Conservation (phyloP, 1,284 basidiomycete species). For the Taiwanofungus camphoratus region DNA sequence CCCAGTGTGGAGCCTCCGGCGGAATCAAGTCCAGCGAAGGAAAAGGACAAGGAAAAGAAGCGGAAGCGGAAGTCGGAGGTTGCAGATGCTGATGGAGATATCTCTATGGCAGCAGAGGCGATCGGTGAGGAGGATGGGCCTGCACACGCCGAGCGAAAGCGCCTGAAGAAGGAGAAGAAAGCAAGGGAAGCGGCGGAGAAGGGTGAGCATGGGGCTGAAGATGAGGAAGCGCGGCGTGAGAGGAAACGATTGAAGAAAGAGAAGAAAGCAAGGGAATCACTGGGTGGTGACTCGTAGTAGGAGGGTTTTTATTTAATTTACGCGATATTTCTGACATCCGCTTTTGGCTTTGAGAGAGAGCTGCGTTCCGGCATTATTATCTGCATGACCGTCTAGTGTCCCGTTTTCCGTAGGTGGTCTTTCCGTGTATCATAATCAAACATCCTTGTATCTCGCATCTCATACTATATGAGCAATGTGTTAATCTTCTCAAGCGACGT, state of each 20-base stretch:
- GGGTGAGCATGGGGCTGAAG: constrained; percentile 29
- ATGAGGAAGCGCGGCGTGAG: constrained; percentile 28
- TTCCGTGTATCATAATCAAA: too few species aligned
- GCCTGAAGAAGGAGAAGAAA: constrained; percentile 64
- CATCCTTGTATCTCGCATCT: too few species aligned
- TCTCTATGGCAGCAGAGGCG: constrained; percentile 36
- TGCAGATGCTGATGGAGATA: constrained; percentile 35
- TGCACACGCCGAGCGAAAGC: constrained; percentile 53
- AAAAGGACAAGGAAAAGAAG: constrained; percentile 66
- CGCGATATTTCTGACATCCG: not conserved
- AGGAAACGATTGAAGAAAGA: constrained; percentile 31
- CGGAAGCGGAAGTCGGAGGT: constrained; percentile 68
- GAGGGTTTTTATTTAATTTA: not conserved
- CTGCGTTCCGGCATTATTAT: too few species aligned
- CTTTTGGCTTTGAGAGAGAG: too few species aligned
- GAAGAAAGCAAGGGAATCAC: constrained; percentile 32
- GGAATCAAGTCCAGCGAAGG: constrained; percentile 38
- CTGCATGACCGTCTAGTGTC: too few species aligned
- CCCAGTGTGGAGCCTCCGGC: constrained; percentile 23
- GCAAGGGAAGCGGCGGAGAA: constrained; percentile 23
- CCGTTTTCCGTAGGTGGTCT: too few species aligned
- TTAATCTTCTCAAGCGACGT: too few species aligned
- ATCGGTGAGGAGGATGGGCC: constrained; percentile 52
- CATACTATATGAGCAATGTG: too few species aligned
- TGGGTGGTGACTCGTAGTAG: constrained; percentile 29